phyloP scores from a whole-genome alignment of 306 rosid species.

The Vicia villosa region DNA sequence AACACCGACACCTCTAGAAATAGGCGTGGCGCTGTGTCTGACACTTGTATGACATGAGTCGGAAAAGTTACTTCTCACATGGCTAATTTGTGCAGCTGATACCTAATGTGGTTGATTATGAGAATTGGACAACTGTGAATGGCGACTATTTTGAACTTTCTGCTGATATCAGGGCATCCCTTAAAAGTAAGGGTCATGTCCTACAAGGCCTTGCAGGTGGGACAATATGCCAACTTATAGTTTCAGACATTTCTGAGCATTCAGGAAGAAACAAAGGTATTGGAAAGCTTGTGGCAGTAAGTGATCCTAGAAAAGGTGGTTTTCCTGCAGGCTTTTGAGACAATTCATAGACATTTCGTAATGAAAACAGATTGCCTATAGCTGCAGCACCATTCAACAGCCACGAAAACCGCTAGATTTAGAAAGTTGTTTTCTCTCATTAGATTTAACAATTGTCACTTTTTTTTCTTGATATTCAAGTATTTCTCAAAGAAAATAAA shows the following conservation, averaged over 20 bases:
- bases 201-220: constrained; percentile 62
- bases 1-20: no score
- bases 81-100: constrained; percentile 56
- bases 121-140: constrained; percentile 79
- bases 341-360: not conserved
- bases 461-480: not conserved
- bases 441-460: no score
- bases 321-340: constrained; percentile 72
- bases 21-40: no score
- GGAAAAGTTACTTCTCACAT: not conserved
- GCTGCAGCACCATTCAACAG: no score
- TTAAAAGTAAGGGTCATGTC: constrained; percentile 72
- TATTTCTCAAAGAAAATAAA: constrained; percentile 1
- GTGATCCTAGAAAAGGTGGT: constrained; percentile 97
- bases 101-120: constrained; percentile 66
- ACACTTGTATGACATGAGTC: no score
- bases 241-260: constrained; percentile 26
- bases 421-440: no score
- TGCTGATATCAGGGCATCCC: constrained; percentile 54
- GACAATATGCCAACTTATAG: constrained; percentile 67
- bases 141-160: constrained; percentile 73
- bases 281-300: constrained; percentile 70
- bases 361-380: no score
- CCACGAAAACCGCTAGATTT: no score
- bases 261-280: constrained; percentile 26